These are phyloP conservation scores for Tolypocladium ovalisporum DNA, from an alignment of 2,329 filamentous ascomycete species.

Conservation along the genomic window DNA sequence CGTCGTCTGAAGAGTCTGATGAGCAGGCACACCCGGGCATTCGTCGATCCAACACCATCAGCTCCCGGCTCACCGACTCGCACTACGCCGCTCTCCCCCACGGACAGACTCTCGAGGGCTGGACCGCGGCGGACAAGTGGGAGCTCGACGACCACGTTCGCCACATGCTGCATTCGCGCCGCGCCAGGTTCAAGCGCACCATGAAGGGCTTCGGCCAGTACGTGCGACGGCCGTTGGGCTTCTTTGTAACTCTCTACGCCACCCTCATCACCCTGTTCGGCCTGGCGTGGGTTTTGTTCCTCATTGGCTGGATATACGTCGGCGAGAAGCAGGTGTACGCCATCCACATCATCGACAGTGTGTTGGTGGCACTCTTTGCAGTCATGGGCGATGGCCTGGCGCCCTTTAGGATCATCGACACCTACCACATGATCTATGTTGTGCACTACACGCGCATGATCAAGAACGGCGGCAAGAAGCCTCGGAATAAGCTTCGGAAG, in stretches of 20 bases:
- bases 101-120: conserved; percentile 59
- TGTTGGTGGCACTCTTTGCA: conserved; percentile 60
- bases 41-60: conserved; percentile 46
- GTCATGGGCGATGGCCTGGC: conserved; percentile 60
- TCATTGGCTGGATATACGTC: conserved; percentile 84
- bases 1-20: conserved; percentile 4
- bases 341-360: conserved; percentile 60
- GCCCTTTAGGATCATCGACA: conserved; percentile 69
- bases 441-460: conserved; percentile 46
- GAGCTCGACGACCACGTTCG: conserved; percentile 78
- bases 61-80: conserved; percentile 55
- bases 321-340: conserved; percentile 59
- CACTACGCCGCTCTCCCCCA: conserved; percentile 75
- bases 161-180: conserved; percentile 75
- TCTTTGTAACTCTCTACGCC: conserved; percentile 76
- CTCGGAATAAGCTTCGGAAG: not conserved
- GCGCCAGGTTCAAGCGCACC: conserved; percentile 66
- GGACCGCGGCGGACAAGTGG: conserved; percentile 62
- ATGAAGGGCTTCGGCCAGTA: conserved; percentile 78
- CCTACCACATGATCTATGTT: conserved; percentile 80
- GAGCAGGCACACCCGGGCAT: conserved; percentile 12
- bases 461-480: conserved; percentile 30
- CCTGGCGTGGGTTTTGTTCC: conserved; percentile 79
- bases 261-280: conserved; percentile 76
- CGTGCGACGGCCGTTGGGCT: conserved; percentile 63